Evolutionary conservation across 2,329 filamentous ascomycete species (phyloP), one percentile per base, ranked within the genome.

Genomic region (Pestalotiopsis sp.): DNA sequence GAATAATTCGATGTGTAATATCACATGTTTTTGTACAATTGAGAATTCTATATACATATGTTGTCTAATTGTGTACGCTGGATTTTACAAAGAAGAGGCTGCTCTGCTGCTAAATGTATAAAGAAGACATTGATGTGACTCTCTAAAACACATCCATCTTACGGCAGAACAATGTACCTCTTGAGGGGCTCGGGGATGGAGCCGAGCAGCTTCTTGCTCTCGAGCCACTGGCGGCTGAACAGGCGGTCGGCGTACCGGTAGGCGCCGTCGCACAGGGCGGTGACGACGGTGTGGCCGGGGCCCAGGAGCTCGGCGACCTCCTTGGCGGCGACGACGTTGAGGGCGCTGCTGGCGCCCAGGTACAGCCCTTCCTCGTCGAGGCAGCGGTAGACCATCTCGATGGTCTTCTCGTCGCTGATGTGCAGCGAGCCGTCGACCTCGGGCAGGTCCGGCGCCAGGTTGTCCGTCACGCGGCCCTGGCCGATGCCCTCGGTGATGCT

Each of bases 401-500:
- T 95, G 76, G 91, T 97, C 88, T 97, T 95, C 84, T 96, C 94
- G 78, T 99, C 96, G 70, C 90, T 87, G 74, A 99, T 94, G 78
- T 91, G 87, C 75, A 99, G 77, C 45, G 94, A 93, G 69, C 92
- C 95, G 81, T 98, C 96, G 17, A 98, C 77, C 59, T 97, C 85
- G 70, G 87, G 91, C 68, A 99, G 87, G 76, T 99, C 96, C 3
- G 92, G 93, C 81, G 89, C 85, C 72, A 99, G 83, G 82, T 99
- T 99, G 78, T 97, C 93, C n/a, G 96, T 99, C 65, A 99, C 89
- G 66, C 96, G 92, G 49, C 96, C 96, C 84, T 98, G 96, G 23
- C 96, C 96, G 76, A 99, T 99, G 27, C 96, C 96, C 83, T 99
- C 96, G 2, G 96, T 99, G 82, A 99, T 98, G 77, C 92, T 96